phyloP scores from a whole-genome alignment of 495 filamentous ascomycete species.

The Hypomontagnella monticulosa region DNA sequence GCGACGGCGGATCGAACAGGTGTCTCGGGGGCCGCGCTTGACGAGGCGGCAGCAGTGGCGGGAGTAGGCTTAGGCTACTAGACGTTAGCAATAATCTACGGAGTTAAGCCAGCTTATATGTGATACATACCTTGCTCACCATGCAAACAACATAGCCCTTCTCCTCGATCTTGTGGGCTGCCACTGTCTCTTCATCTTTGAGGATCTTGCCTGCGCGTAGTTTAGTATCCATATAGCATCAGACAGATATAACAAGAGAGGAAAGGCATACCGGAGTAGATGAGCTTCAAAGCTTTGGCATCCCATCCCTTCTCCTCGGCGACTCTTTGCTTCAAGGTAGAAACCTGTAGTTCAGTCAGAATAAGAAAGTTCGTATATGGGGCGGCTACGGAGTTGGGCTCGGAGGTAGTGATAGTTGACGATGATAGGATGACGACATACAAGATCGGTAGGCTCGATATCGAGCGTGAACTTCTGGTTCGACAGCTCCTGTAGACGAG shows the following conservation, averaged over 20 bases:
- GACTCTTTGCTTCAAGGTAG: constrained; percentile 89
- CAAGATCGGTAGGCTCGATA: constrained; percentile 89
- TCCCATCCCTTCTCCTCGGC: constrained; percentile 91
- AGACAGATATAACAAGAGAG: background rate
- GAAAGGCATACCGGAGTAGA: constrained; percentile 84
- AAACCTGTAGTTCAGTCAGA: constrained; percentile 68
- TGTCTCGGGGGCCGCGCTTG: constrained; percentile 67
- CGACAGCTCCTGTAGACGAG: constrained; percentile 80
- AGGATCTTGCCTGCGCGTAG: constrained; percentile 84
- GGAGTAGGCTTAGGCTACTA: constrained; percentile 70
- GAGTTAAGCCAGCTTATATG: background rate
- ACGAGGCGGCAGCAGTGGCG: constrained; percentile 65
- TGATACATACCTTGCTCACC: constrained; percentile 80
- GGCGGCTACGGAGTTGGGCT: constrained; percentile 1
- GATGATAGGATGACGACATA: constrained; percentile 61
- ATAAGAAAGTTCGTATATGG: constrained; percentile 49
- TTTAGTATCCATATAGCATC: constrained; percentile 25
- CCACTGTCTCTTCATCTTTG: constrained; percentile 94
- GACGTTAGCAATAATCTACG: constrained; percentile 36
- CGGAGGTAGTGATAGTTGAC: constrained; percentile 20
- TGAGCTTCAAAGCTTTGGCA: constrained; percentile 85
- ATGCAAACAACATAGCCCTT: constrained; percentile 99
- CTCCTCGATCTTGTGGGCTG: constrained; percentile 97
- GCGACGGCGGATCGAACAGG: constrained; percentile 72
- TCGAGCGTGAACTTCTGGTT: constrained; percentile 98